Evolutionary conservation across 1,284 basidiomycete genomes (phyloP).

Genomic region (Sanguinoderma infundibulare): DNA sequence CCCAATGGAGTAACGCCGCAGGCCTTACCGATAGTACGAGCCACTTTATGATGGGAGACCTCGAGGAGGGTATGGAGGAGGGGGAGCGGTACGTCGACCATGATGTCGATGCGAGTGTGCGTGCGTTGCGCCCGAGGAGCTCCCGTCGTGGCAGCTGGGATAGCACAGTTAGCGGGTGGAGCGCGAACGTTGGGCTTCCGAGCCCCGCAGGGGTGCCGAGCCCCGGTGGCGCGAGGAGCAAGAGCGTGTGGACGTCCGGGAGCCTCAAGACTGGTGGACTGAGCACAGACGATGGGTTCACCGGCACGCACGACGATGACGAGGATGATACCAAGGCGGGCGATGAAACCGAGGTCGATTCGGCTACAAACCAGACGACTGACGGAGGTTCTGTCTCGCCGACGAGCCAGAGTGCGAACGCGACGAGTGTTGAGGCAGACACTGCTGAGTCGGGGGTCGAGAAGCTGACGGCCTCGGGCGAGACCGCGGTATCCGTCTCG

Average conservation of each 20-base stretch:
- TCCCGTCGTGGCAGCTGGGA: constrained; percentile 85
- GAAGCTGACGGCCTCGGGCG: not conserved
- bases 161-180: constrained; percentile 83
- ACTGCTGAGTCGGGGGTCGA: not conserved
- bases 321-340: constrained; percentile 11
- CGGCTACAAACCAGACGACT: not conserved
- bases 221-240: constrained; percentile 50
- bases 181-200: constrained; percentile 47
- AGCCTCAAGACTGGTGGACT: constrained; percentile 59
- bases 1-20: constrained; percentile 56
- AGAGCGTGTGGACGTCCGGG: constrained; percentile 58
- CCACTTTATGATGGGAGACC: constrained; percentile 63
- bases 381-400: constrained; percentile 4
- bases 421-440: not conserved
- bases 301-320: constrained; percentile 17
- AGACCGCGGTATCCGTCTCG: not conserved
- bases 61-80: constrained; percentile 37
- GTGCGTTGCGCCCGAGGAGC: constrained; percentile 78
- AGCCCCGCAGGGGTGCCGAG: constrained; percentile 39
- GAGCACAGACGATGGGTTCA: constrained; percentile 39
- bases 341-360: constrained; percentile 1
- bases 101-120: constrained; percentile 78
- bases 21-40: constrained; percentile 66
- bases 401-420: constrained; percentile 1
- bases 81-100: constrained; percentile 55